Conservation (phyloP, 2,329 filamentous ascomycete species). For the Achaetomium macrosporum region DNA sequence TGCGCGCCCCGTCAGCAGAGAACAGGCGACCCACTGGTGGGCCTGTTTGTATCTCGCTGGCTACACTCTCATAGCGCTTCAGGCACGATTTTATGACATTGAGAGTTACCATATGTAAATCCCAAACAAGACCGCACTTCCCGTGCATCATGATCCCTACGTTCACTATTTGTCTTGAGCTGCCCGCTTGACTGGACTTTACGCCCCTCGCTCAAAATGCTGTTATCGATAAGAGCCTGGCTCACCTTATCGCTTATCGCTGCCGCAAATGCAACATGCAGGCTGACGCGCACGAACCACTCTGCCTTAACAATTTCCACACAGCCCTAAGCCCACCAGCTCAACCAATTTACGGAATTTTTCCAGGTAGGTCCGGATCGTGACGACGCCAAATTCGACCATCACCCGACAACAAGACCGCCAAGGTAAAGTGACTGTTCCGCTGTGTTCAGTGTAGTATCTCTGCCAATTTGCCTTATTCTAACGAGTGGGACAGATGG, state of each 20-base stretch:
- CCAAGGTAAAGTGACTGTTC: conserved; percentile 23
- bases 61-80: background rate
- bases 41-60: background rate
- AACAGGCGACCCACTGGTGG: background rate
- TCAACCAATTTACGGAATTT: conserved; percentile 24
- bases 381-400: conserved; percentile 26
- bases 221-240: conserved; percentile 9
- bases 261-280: conserved; percentile 10
- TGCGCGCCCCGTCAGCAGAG: background rate
- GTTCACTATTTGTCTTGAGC: too few species aligned
- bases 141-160: too few species aligned
- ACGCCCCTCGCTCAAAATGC: background rate
- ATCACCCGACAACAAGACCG: conserved; percentile 26
- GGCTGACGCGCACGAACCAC: conserved; percentile 22
- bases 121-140: background rate
- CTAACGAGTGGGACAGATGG: conserved; percentile 59
- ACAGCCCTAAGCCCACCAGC: conserved; percentile 28
- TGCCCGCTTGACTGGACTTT: background rate
- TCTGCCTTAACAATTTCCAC: conserved; percentile 24
- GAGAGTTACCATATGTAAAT: background rate
- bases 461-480: background rate
- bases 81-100: background rate
- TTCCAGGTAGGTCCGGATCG: conserved; percentile 22
- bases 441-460: background rate
- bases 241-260: background rate